Percentiles rank a stretch among this genome's conserved stretches.
These are phyloP conservation scores for Vaccinium myrtillus DNA, from an alignment of 148 eudicot genomes.

Conservation along the genomic window DNA sequence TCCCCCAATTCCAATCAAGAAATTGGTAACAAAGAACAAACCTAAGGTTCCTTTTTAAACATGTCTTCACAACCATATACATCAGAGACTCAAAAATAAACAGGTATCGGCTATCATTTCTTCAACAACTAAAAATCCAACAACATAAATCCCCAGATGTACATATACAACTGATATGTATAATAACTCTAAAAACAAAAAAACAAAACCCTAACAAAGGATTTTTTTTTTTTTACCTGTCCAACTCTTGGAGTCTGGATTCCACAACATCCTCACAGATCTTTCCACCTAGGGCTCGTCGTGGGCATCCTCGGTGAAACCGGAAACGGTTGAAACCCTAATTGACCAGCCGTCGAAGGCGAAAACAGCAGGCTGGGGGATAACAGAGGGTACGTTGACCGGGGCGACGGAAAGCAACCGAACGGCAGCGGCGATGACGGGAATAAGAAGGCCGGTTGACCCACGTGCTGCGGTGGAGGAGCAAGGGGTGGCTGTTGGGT, in stretches of 20 bases:
- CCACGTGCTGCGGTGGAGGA: slow-evolving; percentile 4
- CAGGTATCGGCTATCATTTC: slow-evolving; percentile 7
- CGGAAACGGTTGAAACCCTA: slow-evolving; percentile 63
- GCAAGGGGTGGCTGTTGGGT: slow-evolving; percentile 16
- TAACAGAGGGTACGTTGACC: slow-evolving; percentile 49
- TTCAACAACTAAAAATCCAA: background rate
- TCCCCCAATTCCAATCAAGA: slow-evolving; percentile 10
- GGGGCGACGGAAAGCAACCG: slow-evolving; percentile 68
- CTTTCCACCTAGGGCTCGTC: slow-evolving; percentile 71
- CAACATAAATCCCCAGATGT: slow-evolving; percentile 14
- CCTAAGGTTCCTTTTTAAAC: background rate
- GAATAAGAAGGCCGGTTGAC: slow-evolving; percentile 8
- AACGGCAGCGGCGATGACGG: slow-evolving; percentile 57
- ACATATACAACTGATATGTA: background rate
- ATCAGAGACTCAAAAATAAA: background rate
- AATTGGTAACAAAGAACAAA: background rate
- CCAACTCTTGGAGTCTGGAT: background rate
- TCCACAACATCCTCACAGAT: slow-evolving; percentile 18
- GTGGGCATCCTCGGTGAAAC: slow-evolving; percentile 58
- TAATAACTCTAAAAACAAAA: background rate
- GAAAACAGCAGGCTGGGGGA: slow-evolving; percentile 49
- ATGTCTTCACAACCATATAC: slow-evolving; percentile 13
- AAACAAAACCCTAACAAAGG: background rate
- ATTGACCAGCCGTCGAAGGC: slow-evolving; percentile 45
- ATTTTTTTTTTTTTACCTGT: slow-evolving; percentile 26